Evolutionary conservation across 257 asterid genomes (phyloP).

Genomic region (Solanum bulbocastanum): DNA sequence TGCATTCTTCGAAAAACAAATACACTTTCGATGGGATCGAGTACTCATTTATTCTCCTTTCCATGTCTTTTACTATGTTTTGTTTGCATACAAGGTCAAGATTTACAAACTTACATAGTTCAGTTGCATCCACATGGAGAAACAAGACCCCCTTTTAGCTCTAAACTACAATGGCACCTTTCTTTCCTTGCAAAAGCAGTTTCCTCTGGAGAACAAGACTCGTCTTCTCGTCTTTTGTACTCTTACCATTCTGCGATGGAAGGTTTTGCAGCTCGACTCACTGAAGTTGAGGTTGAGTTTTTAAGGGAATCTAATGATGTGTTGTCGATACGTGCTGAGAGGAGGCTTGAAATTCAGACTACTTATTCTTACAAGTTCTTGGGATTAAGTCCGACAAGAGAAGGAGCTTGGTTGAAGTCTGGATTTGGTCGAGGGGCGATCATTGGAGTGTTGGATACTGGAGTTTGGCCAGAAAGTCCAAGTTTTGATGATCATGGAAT

Average conservation of each 20-base stretch:
- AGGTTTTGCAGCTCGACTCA: constrained; percentile 80
- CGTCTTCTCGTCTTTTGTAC: constrained; percentile 58
- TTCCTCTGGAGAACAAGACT: constrained; percentile 15
- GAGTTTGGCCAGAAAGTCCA: constrained; percentile 86
- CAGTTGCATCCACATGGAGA: constrained; percentile 64
- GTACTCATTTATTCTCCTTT: constrained; percentile 13
- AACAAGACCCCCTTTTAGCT: constrained; percentile 26
- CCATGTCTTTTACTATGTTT: constrained; percentile 14
- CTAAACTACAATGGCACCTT: constrained; percentile 78
- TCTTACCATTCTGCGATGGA: constrained; percentile 69
- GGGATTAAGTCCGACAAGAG: constrained; percentile 42
- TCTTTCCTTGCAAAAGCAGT: constrained; percentile 47
- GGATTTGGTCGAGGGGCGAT: constrained; percentile 63
- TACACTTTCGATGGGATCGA: constrained; percentile 24
- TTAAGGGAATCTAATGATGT: constrained; percentile 34
- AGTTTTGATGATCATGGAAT: constrained; percentile 66
- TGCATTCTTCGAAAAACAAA: constrained; percentile 5
- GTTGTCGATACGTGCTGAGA: constrained; percentile 55
- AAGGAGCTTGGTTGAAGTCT: constrained; percentile 56
- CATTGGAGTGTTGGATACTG: constrained; percentile 80
- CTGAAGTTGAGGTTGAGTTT: constrained; percentile 29
- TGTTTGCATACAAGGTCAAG: constrained; percentile 26
- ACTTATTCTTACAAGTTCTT: constrained; percentile 77
- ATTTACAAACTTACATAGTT: constrained; percentile 58
- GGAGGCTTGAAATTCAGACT: constrained; percentile 50